These are phyloP conservation scores for Inga leiocalycina DNA, from an alignment of 306 rosid genomes.

Conservation along the genomic window DNA sequence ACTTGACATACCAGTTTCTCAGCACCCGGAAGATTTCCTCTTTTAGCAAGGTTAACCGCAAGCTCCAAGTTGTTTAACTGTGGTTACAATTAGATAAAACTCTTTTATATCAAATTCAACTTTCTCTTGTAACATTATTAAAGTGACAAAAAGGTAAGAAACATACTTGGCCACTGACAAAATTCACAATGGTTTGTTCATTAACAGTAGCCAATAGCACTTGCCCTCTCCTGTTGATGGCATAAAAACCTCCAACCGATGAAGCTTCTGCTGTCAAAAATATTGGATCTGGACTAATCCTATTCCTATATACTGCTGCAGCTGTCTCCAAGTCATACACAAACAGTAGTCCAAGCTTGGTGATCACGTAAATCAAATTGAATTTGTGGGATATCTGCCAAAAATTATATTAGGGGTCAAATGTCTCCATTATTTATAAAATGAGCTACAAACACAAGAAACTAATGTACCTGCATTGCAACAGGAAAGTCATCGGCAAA, in stretches of 20 bases:
- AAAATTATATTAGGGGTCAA: constrained; percentile 25
- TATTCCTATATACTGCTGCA: constrained; percentile 94
- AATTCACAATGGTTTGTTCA: constrained; percentile 93
- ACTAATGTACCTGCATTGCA: constrained; percentile 88
- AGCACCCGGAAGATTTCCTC: constrained; percentile 99
- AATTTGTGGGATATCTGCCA: constrained; percentile 96
- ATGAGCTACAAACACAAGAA: constrained; percentile 24
- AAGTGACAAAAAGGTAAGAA: constrained; percentile 26
- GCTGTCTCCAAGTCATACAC: constrained; percentile 99
- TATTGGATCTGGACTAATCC: constrained; percentile 99
- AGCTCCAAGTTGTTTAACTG: constrained; percentile 99
- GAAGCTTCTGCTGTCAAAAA: constrained; percentile 98
- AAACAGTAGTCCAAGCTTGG: constrained; percentile 96
- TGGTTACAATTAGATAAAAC: constrained; percentile 10
- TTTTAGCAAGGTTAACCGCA: constrained; percentile 97
- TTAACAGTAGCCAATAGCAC: constrained; percentile 98
- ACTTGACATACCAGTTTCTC: constrained; percentile 79
- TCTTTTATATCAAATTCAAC: constrained; percentile 16
- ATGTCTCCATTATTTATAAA: constrained; percentile 25
- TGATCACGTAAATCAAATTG: constrained; percentile 92
- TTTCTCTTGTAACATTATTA: constrained; percentile 20
- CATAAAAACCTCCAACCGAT: constrained; percentile 89
- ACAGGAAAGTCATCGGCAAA: constrained; percentile 99
- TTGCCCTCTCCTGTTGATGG: constrained; percentile 97
- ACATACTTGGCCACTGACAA: constrained; percentile 95